phyloP scores from a whole-genome alignment of 139 green algal species.

The Cymbomonas tetramitiformis region DNA sequence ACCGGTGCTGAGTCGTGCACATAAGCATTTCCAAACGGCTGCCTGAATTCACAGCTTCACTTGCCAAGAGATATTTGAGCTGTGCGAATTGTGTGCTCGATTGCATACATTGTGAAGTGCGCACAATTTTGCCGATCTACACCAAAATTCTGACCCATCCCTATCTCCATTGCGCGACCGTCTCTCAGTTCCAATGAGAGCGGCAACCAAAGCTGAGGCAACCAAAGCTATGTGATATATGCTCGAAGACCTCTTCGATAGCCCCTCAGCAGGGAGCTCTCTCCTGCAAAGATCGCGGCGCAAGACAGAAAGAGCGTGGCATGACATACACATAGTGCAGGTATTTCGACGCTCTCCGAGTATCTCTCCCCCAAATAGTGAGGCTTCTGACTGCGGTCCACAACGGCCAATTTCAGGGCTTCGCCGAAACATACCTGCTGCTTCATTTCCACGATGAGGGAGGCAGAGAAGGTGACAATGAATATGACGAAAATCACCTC shows the following conservation, averaged over 20 bases:
- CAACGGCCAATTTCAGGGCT: too few relatives aligned
- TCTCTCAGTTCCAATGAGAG: too few relatives aligned
- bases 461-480: slow-evolving; percentile 16
- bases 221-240: too few relatives aligned
- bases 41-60: too few relatives aligned
- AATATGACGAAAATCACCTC: slow-evolving; percentile 14
- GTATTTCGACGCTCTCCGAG: slow-evolving; percentile 22
- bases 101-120: not conserved
- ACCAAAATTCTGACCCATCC: too few relatives aligned
- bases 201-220: too few relatives aligned
- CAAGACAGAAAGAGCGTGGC: slow-evolving; percentile 17
- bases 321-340: slow-evolving; percentile 27
- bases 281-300: not conserved
- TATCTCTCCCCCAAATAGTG: not conserved
- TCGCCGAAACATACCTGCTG: too few relatives aligned
- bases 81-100: not conserved
- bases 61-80: not conserved
- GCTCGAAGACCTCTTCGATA: too few relatives aligned
- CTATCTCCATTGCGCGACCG: too few relatives aligned
- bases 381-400: slow-evolving; percentile 12
- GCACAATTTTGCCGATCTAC: not conserved
- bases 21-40: too few relatives aligned
- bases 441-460: slow-evolving; percentile 17
- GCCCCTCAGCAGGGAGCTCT: too few relatives aligned
- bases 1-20: too few relatives aligned